These are phyloP conservation scores for Ophiostoma triangulosporum DNA, from an alignment of 2,329 filamentous ascomycete species.

Conservation along the genomic window DNA sequence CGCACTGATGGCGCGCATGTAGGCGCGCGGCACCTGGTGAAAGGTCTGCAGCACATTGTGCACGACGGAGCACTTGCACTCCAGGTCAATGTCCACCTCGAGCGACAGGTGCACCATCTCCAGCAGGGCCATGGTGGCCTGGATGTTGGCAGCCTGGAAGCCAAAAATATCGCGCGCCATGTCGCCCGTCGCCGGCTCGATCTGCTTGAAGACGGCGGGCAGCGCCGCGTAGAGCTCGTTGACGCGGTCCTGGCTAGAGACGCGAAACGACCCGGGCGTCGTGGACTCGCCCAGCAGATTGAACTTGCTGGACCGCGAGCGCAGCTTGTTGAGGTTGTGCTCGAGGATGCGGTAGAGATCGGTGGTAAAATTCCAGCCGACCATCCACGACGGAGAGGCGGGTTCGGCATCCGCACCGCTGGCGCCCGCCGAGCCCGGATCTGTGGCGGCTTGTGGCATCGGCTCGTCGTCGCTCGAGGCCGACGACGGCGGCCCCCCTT, in stretches of 20 bases:
- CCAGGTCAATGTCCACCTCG: constrained; percentile 17
- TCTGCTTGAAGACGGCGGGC: constrained; percentile 19
- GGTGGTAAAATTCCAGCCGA: constrained; percentile 44
- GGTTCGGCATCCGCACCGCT: neutral
- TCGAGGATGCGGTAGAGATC: constrained; percentile 43
- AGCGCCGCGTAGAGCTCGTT: constrained; percentile 18
- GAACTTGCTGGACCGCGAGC: constrained; percentile 10
- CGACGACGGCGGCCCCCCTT: neutral
- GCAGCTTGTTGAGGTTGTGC: constrained; percentile 22
- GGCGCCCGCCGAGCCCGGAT: neutral
- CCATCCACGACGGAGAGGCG: constrained; percentile 27
- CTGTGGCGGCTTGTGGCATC: neutral
- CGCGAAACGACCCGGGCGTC: constrained; percentile 8
- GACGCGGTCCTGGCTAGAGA: constrained; percentile 14
- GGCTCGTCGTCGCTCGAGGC: neutral
- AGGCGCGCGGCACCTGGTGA: constrained; percentile 17
- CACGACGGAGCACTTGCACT: constrained; percentile 20
- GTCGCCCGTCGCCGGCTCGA: constrained; percentile 17
- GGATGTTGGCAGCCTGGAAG: constrained; percentile 25
- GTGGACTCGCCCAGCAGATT: constrained; percentile 9
- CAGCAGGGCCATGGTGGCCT: constrained; percentile 21
- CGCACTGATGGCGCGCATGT: constrained; percentile 20
- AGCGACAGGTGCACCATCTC: constrained; percentile 20
- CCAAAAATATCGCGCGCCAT: constrained; percentile 20
- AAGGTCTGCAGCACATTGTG: constrained; percentile 19